Conservation (phyloP, 2,329 filamentous ascomycete genomes). For the Pseudogymnoascus sp. region DNA sequence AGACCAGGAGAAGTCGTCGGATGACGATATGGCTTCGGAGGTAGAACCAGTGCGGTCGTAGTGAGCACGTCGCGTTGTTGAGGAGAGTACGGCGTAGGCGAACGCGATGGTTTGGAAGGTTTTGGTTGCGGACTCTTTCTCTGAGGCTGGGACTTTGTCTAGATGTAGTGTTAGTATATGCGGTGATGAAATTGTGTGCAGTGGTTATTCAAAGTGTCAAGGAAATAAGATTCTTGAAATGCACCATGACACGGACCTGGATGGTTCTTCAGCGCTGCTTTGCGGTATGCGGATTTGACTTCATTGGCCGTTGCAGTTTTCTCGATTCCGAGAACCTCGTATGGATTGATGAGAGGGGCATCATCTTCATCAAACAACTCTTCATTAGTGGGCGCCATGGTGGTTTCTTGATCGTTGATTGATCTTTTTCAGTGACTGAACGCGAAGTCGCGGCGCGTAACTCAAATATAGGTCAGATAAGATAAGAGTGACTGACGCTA, state of each 20-base stretch:
- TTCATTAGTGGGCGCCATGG: conserved; percentile 11
- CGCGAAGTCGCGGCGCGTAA: conserved; percentile 1
- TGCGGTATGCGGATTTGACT: conserved; percentile 86
- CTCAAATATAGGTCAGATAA: not conserved
- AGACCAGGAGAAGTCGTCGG: conserved; percentile 77
- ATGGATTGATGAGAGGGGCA: conserved; percentile 53
- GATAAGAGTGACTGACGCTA: not conserved
- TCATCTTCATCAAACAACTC: conserved; percentile 21
- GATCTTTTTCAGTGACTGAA: not conserved
- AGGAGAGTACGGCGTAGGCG: conserved; percentile 87
- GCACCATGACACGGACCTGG: conserved; percentile 48
- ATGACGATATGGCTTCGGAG: conserved; percentile 61
- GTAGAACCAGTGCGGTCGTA: conserved; percentile 91
- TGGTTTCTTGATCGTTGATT: not conserved
- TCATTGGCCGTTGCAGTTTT: conserved; percentile 65
- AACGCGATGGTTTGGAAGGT: conserved; percentile 89
- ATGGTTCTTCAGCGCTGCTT: conserved; percentile 79
- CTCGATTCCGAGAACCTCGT: conserved; percentile 66
- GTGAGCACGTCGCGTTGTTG: conserved; percentile 67
- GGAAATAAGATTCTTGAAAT: not conserved
- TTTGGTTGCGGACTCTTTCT: conserved; percentile 64
- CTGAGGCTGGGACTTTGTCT: conserved; percentile 68
- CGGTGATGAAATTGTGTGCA: not conserved
- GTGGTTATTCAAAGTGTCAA: not conserved
- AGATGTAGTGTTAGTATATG: conserved; percentile 9